phyloP scores from a whole-genome alignment of 495 filamentous ascomycete genomes.

The Haplographium delicatum region DNA sequence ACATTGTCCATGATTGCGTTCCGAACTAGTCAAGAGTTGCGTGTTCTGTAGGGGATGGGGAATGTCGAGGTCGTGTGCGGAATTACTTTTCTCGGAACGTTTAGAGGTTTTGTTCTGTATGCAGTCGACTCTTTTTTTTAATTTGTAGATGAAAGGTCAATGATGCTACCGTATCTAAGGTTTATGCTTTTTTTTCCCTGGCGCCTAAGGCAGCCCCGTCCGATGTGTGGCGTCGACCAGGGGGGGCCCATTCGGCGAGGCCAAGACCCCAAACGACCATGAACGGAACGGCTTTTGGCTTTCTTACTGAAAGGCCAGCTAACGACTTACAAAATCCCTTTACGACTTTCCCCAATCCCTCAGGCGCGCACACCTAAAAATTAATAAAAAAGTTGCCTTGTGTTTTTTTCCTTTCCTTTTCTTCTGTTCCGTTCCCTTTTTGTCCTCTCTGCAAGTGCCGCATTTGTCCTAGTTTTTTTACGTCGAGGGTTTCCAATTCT shows the following conservation, averaged over 20 bases:
- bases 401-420: constrained; percentile 5
- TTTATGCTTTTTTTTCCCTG: not conserved
- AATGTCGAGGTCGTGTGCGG: constrained; percentile 4
- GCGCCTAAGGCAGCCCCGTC: too few relatives aligned
- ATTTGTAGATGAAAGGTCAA: too few relatives aligned
- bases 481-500: too few relatives aligned
- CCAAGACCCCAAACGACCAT: constrained; percentile 10
- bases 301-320: constrained; percentile 26
- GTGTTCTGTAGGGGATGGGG: not conserved
- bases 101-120: too few relatives aligned
- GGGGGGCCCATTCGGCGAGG: not conserved
- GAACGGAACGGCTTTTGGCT: too few relatives aligned
- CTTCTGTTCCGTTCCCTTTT: not conserved
- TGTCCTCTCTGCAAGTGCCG: not conserved
- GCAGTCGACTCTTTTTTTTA: too few relatives aligned
- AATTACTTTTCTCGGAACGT: constrained; percentile 2
- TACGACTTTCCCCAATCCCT: too few relatives aligned
- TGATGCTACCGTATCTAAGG: constrained; percentile 12
- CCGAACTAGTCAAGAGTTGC: too few relatives aligned
- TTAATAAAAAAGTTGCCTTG: too few relatives aligned
- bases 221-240: too few relatives aligned
- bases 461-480: too few relatives aligned
- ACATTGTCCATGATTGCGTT: constrained; percentile 28
- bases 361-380: too few relatives aligned
- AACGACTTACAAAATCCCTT: constrained; percentile 12